A percentile compares a stretch with the other conserved stretches of the same genome.
phyloP scores from a whole-genome alignment of 2,329 filamentous ascomycete genomes.

The Colletotrichum karsti region DNA sequence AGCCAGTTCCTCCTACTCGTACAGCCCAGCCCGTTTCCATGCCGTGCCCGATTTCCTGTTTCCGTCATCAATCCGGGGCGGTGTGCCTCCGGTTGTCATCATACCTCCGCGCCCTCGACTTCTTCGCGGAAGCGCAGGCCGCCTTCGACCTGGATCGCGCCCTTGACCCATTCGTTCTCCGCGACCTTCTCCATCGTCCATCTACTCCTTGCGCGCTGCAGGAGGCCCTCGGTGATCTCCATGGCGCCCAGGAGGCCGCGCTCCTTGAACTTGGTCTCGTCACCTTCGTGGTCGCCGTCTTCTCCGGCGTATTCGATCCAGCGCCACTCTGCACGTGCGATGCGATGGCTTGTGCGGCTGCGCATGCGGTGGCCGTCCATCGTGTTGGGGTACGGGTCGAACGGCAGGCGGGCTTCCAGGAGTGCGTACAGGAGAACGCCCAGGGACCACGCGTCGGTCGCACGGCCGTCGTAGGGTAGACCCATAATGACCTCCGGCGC shows the following conservation, averaged over 20 bases:
- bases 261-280: constrained; percentile 67
- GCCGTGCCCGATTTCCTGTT: neutral
- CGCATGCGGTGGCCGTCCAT: constrained; percentile 79
- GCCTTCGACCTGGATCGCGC: constrained; percentile 74
- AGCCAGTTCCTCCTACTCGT: constrained; percentile 13
- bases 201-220: constrained; percentile 83
- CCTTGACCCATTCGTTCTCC: constrained; percentile 77
- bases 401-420: constrained; percentile 91
- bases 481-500: constrained; percentile 97
- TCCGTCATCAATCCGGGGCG: neutral
- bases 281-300: constrained; percentile 85
- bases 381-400: constrained; percentile 86
- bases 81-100: constrained; percentile 24
- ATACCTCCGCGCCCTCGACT: constrained; percentile 63
- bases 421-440: constrained; percentile 93
- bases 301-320: constrained; percentile 89
- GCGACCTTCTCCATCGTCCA: constrained; percentile 80
- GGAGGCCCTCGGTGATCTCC: constrained; percentile 81
- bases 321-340: constrained; percentile 93
- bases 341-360: constrained; percentile 89
- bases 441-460: constrained; percentile 93
- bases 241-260: constrained; percentile 78
- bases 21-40: constrained; percentile 3
- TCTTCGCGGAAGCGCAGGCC: constrained; percentile 69
- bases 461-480: constrained; percentile 90